A percentile compares a stretch with the other conserved stretches of the same genome.
phyloP scores from a whole-genome alignment of 2,329 filamentous ascomycete species.

The Cladophialophora bantiana region DNA sequence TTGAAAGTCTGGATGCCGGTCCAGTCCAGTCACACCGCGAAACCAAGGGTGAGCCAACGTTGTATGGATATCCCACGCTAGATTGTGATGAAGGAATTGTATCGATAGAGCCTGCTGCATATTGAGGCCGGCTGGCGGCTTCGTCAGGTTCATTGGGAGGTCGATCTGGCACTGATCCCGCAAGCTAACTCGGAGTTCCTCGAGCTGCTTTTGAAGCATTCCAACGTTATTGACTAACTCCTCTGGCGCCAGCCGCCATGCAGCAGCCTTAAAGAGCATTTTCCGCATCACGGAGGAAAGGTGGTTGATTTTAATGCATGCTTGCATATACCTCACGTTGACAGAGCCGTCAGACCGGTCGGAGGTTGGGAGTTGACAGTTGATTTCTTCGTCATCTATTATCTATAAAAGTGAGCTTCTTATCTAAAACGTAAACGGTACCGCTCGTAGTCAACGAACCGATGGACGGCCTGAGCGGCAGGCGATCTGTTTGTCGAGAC shows the following conservation, averaged over 20 bases:
- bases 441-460: background rate
- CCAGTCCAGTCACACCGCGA: conserved; percentile 3
- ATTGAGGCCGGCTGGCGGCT: background rate
- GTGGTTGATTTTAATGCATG: conserved; percentile 9
- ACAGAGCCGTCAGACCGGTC: conserved; percentile 3
- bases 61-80: conserved; percentile 11
- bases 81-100: conserved; percentile 14
- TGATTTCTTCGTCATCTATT: conserved; percentile 22
- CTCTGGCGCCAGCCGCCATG: conserved; percentile 9
- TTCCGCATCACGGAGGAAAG: conserved; percentile 10
- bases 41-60: conserved; percentile 18
- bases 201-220: conserved; percentile 9
- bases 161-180: background rate
- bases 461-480: conserved; percentile 11
- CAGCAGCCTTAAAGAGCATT: conserved; percentile 7
- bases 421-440: background rate
- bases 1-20: conserved; percentile 1
- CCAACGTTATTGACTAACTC: conserved; percentile 5
- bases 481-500: conserved; percentile 10
- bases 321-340: conserved; percentile 10
- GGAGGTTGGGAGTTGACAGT: conserved; percentile 6
- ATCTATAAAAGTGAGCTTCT: conserved; percentile 5
- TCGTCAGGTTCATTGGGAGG: background rate
- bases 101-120: conserved; percentile 7
- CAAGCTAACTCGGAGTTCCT: conserved; percentile 4